Evolutionary conservation across 75 land plant genomes (phyloP), one percentile per base, ranked within the genome.

Genomic region (Pinus albicaulis): DNA sequence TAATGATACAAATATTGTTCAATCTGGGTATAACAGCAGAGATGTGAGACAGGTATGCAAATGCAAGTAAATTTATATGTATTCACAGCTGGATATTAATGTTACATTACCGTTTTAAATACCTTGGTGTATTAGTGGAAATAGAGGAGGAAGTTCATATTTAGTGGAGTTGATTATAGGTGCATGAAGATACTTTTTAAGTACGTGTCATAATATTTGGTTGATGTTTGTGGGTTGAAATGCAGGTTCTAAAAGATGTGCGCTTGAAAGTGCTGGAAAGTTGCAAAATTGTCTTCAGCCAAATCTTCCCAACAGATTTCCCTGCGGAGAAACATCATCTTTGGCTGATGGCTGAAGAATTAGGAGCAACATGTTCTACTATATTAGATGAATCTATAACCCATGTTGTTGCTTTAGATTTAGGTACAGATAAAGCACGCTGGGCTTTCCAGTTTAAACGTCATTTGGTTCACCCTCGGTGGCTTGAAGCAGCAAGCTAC

Each of bases 401-500:
- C 3, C 99, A 96, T 71, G 94, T 96, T 19, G 91, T 96, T 57
- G 81, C 97, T 28, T 72, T 78, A 65, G 91, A 91, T 72, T 56
- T 74, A 31, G 86, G 82, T 57, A 93, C 99, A 11, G 86, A 93
- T 55, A 96, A 93, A 76, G 82, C 97, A 13, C 77, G 85, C 5
- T 96, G 99, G 99, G 99, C 99, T 1, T 69, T 87, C 84, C 76
- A 85, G 73, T 77, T 93, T 53, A 63, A 80, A 38, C 85, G 85
- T 72, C 86, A 82, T 63, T 63, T 96, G 74, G 99, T 93, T 63
- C 81, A 86, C 62, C 97, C 90, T 7, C 41, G 84, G 11, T 96
- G 99, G 99, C 78, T 96, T 63, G 99, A 96, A 78, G 99, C 92
- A 25, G 81, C 99, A 4, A 78, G 86, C 15, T 93, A 76, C 79